Conservation (phyloP, 331 rosid genomes). For the Malus hybrid region DNA sequence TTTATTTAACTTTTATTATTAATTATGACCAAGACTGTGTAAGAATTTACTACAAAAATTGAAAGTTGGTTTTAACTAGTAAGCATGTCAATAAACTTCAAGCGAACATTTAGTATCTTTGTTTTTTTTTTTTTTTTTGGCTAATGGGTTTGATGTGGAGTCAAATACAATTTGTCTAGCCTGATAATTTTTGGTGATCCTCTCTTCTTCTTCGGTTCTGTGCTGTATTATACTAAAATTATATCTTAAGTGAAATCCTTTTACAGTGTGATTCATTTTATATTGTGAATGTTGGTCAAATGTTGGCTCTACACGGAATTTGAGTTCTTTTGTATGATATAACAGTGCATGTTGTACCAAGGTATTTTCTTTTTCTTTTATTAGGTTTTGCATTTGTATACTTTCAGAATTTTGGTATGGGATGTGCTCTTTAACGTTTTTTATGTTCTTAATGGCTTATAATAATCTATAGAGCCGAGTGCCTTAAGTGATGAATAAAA, state of each 20-base stretch:
- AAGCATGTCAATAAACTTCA: not conserved
- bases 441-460: no score
- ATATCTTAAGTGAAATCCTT: not conserved
- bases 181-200: not conserved
- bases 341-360: not conserved
- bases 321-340: not conserved
- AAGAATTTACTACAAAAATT: not conserved
- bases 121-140: not conserved
- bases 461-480: no score
- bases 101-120: not conserved
- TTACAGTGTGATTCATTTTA: not conserved
- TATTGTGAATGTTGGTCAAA: not conserved
- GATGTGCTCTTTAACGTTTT: not conserved
- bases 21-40: not conserved
- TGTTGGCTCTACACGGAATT: not conserved
- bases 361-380: not conserved
- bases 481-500: no score
- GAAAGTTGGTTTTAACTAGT: not conserved
- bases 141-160: not conserved
- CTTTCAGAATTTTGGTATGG: not conserved
- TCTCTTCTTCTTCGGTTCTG: not conserved
- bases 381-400: not conserved
- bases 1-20: not conserved
- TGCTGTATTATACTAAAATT: not conserved
- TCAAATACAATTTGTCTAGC: not conserved